Base-by-base conservation (phyloP, 2,329 filamentous ascomycete species). In the Claviceps maximensis region DNA sequence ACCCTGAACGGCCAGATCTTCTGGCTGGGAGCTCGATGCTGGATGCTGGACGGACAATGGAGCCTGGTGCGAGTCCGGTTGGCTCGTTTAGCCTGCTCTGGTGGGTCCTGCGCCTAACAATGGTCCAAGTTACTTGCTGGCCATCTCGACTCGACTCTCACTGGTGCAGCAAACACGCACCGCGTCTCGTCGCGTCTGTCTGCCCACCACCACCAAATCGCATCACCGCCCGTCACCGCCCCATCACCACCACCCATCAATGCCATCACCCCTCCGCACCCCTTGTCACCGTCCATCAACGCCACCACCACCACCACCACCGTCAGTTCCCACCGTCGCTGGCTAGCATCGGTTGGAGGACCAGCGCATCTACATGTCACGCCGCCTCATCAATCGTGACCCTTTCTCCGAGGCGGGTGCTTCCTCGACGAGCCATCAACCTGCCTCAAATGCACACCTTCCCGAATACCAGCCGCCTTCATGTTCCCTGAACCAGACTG, bases 381-480 rank as follows among this genome's bases (percentile, higher is more conserved):
- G 63, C 40, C 62, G 64, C 47, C 62, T 65, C 19, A 55, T 65
- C 54, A 64, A 64, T 41, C 64, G 65, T 52, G 36, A 56, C 53
- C 53, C 42, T 21, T 48, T 57, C 25, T 45, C 56, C 45, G 40
- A 55, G 44, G 45, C 55, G 42, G 51, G 57, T 5, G 29, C 58
- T 45, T 56, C 50, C 12, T 23, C 33, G 15, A 3, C 50, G 7
- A 29, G 31, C 10, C 29, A 15, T 13, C 41, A 46, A 4, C 7
- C 42, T 19, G 29, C 55, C 3, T 52, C 62, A 5, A 57, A 65
- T 23, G 61, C 67, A 15, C 9, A 19, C 5, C 63, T 79, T n/a
- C 76, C 77, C 2, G 65, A 67, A 1, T 79, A 80, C 64, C 68
- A 80, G 53, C 67, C 73, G 2, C 76, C 73, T 8, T 61, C 66